Evolutionary conservation across 129 eudicot genomes (phyloP).

Genomic region (Tagetes erecta): DNA sequence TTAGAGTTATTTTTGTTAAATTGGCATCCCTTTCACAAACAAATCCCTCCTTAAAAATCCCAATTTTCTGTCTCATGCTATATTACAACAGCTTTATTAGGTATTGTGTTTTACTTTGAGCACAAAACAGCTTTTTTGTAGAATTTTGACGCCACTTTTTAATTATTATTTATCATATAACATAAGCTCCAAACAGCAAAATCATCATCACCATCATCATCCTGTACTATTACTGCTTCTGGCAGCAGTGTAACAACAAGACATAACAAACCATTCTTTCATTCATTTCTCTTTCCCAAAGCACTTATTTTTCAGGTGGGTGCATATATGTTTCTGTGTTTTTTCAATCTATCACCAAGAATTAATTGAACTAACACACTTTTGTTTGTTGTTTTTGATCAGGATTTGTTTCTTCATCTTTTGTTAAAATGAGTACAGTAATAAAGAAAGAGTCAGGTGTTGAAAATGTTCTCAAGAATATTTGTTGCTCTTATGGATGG

Average conservation of each 20-base stretch:
- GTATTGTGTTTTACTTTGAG: slow-evolving; percentile 33
- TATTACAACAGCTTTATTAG: slow-evolving; percentile 29
- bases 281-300: slow-evolving; percentile 41
- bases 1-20: neutral
- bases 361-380: slow-evolving; percentile 14
- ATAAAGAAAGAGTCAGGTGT: slow-evolving; percentile 44
- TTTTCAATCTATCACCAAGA: slow-evolving; percentile 13
- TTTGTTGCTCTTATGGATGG: slow-evolving; percentile 83
- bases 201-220: slow-evolving; percentile 31
- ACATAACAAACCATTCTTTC: slow-evolving; percentile 38
- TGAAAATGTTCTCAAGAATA: slow-evolving; percentile 52
- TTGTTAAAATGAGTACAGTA: slow-evolving; percentile 42
- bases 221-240: slow-evolving; percentile 10
- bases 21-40: slow-evolving; percentile 5
- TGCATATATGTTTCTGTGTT: neutral
- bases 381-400: slow-evolving; percentile 6
- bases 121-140: slow-evolving; percentile 36
- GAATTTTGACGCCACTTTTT: slow-evolving; percentile 32
- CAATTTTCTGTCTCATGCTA: slow-evolving; percentile 38
- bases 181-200: slow-evolving; percentile 28
- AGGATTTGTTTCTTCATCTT: slow-evolving; percentile 26
- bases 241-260: slow-evolving; percentile 33
- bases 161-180: slow-evolving; percentile 13
- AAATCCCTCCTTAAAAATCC: slow-evolving; percentile 31
- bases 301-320: slow-evolving; percentile 32